These are phyloP conservation scores for Inosperma sp. DNA, from an alignment of 768 basidiomycete species.

Conservation along the genomic window DNA sequence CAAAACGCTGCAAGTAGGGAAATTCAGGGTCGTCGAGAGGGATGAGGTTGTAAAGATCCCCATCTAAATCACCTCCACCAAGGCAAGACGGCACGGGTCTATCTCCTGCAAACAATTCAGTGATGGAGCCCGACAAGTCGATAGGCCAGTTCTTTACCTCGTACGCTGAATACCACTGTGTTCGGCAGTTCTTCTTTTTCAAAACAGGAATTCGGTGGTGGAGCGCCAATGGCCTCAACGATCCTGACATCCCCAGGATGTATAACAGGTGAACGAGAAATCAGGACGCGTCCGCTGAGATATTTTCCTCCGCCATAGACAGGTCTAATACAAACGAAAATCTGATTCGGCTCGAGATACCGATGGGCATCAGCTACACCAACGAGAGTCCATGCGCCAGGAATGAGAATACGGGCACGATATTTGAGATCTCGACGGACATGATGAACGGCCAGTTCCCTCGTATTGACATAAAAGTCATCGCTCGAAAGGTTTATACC, in stretches of 20 bases:
- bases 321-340: constrained; percentile 57
- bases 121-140: not conserved
- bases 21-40: constrained; percentile 29
- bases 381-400: constrained; percentile 60
- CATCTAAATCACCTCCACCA: constrained; percentile 70
- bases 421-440: constrained; percentile 63
- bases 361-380: constrained; percentile 65
- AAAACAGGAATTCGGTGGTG: constrained; percentile 51
- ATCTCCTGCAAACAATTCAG: constrained; percentile 34
- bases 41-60: constrained; percentile 55
- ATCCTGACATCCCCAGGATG: constrained; percentile 66
- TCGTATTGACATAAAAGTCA: constrained; percentile 46
- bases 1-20: constrained; percentile 29
- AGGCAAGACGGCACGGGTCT: constrained; percentile 62
- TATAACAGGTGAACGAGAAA: constrained; percentile 64
- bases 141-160: constrained; percentile 36
- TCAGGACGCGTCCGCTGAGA: constrained; percentile 49
- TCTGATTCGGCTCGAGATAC: constrained; percentile 47
- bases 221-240: constrained; percentile 53
- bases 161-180: constrained; percentile 59
- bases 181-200: constrained; percentile 48
- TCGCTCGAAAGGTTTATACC: constrained; percentile 33
- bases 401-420: constrained; percentile 62
- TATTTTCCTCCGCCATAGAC: constrained; percentile 38
- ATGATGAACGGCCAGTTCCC: constrained; percentile 55